These are phyloP conservation scores for Heracleum sosnowskyi DNA, from an alignment of 129 eudicot species.

Conservation along the genomic window DNA sequence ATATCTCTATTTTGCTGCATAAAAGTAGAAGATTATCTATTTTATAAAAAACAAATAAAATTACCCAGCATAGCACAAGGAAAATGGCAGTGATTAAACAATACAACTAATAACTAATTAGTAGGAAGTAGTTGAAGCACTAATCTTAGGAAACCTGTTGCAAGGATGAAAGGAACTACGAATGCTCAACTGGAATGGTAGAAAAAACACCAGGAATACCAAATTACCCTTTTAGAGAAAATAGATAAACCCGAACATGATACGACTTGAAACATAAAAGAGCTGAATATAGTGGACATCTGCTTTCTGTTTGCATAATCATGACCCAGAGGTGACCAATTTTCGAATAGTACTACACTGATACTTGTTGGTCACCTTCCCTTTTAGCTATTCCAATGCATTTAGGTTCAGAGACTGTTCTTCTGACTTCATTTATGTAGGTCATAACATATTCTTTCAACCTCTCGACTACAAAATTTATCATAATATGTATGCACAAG, in stretches of 20 bases:
- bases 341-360: background rate
- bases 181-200: background rate
- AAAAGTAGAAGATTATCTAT: background rate
- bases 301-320: background rate
- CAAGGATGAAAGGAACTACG: background rate
- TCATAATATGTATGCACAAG: background rate
- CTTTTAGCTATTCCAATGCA: background rate
- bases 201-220: background rate
- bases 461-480: background rate
- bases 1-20: background rate
- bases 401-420: background rate
- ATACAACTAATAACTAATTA: background rate
- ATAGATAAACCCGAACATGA: background rate
- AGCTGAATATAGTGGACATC: background rate
- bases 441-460: background rate
- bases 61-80: background rate
- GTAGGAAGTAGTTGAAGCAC: background rate
- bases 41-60: background rate
- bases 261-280: background rate
- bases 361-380: background rate
- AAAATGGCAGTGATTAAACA: background rate
- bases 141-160: background rate
- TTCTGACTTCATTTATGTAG: background rate
- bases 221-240: background rate
- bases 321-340: too few relatives aligned